Conservation (phyloP, 257 asterid species). For the Plantago ovata region DNA sequence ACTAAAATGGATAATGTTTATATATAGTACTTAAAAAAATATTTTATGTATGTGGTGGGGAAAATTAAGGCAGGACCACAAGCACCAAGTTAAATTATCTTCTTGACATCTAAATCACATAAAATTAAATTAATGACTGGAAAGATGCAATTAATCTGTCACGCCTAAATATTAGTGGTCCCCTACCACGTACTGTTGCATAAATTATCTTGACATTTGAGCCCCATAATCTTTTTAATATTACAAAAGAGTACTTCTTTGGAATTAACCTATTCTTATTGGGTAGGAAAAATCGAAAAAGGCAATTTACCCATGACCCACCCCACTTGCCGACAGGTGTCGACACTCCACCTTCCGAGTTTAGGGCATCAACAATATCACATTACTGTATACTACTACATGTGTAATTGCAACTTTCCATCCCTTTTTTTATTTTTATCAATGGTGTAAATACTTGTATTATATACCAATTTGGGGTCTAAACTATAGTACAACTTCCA, state of each 20-base stretch:
- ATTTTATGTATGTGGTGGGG: too few relatives aligned
- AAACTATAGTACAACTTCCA: too few relatives aligned
- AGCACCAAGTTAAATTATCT: not conserved
- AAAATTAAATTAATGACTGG: not conserved
- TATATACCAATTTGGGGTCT: too few relatives aligned
- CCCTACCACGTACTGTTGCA: slow-evolving; percentile 4
- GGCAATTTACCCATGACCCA: not conserved
- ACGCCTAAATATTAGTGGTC: slow-evolving; percentile 12
- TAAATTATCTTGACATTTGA: slow-evolving; percentile 4
- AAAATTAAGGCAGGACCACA: not conserved
- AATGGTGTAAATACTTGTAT: too few relatives aligned
- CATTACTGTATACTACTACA: not conserved
- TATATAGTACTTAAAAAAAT: too few relatives aligned
- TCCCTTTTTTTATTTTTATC: not conserved
- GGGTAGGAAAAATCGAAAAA: too few relatives aligned
- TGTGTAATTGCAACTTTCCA: not conserved
- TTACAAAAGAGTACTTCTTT: not conserved
- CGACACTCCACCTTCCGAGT: slow-evolving; percentile 5
- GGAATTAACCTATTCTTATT: not conserved
- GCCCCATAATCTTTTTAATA: slow-evolving; percentile 2
- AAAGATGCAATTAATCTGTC: not conserved
- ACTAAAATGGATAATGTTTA: too few relatives aligned
- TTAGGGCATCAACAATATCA: slow-evolving; percentile 9
- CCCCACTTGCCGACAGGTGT: slow-evolving; percentile 17
- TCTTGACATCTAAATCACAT: not conserved